Conservation (phyloP, 257 asterid genomes). For the Primulina huaijiensis region DNA sequence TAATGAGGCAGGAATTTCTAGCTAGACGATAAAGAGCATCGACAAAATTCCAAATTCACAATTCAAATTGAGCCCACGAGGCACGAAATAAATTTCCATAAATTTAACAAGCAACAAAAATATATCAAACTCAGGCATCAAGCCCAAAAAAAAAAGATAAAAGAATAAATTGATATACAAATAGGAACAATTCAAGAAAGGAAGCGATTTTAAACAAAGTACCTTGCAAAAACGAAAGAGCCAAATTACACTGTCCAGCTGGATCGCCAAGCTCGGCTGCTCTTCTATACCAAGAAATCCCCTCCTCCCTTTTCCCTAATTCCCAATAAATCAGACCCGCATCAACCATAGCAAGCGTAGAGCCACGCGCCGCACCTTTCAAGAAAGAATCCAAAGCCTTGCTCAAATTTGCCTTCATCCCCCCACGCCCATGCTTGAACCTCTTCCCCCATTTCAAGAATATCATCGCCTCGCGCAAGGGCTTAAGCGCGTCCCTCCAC, state of each 20-base stretch:
- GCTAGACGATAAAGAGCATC: background rate
- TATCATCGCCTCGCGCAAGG: conserved; percentile 67
- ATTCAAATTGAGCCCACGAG: background rate
- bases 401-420: conserved; percentile 40
- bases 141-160: background rate
- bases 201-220: background rate
- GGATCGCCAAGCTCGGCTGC: conserved; percentile 26
- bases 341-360: conserved; percentile 34
- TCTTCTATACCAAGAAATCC: conserved; percentile 47
- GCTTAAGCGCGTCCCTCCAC: conserved; percentile 62
- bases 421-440: conserved; percentile 28
- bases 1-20: background rate
- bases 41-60: background rate
- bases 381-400: conserved; percentile 69
- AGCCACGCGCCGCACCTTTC: conserved; percentile 82
- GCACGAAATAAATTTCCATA: background rate
- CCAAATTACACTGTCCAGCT: conserved; percentile 80
- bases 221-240: conserved; percentile 72
- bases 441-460: conserved; percentile 18
- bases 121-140: background rate
- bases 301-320: conserved; percentile 55
- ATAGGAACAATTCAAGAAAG: no score
- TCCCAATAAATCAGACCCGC: conserved; percentile 81
- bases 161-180: no score
- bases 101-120: background rate